Percentiles rank a stretch among this genome's conserved stretches.
Evolutionary conservation across 2,329 filamentous ascomycete genomes (phyloP).

Genomic region (Colletotrichum kahawae): DNA sequence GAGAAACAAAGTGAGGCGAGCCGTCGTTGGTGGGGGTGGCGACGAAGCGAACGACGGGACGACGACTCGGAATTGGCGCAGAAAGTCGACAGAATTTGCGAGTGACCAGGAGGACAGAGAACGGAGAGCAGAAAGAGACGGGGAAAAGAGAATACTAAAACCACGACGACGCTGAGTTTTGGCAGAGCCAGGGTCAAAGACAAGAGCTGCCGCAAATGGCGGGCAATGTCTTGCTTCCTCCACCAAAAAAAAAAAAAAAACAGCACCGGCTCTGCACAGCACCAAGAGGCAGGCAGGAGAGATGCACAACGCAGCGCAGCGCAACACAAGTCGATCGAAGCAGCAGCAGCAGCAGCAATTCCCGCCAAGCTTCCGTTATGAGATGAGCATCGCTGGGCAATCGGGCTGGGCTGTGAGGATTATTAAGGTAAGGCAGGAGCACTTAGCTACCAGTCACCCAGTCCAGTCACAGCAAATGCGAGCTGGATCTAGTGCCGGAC

Average conservation of each 20-base stretch:
- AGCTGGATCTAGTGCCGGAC: conserved; percentile 5
- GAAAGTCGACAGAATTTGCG: not conserved
- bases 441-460: not conserved
- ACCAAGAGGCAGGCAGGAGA: not conserved
- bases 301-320: not conserved
- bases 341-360: not conserved
- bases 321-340: not conserved
- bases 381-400: not conserved
- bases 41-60: not conserved
- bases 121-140: not conserved
- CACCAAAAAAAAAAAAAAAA: not conserved
- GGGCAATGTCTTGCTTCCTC: not conserved
- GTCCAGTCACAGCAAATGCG: not conserved
- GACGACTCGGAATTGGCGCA: not conserved
- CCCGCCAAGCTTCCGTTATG: not conserved
- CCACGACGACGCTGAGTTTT: not conserved
- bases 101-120: not conserved
- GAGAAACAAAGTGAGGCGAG: not conserved
- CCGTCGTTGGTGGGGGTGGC: not conserved
- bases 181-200: not conserved
- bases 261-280: not conserved
- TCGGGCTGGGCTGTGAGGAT: not conserved
- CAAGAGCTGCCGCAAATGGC: not conserved
- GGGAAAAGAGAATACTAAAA: not conserved
- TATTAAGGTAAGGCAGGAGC: conserved; percentile 9